phyloP scores from a whole-genome alignment of 306 rosid species.

The apple (Malus domestica) region DNA sequence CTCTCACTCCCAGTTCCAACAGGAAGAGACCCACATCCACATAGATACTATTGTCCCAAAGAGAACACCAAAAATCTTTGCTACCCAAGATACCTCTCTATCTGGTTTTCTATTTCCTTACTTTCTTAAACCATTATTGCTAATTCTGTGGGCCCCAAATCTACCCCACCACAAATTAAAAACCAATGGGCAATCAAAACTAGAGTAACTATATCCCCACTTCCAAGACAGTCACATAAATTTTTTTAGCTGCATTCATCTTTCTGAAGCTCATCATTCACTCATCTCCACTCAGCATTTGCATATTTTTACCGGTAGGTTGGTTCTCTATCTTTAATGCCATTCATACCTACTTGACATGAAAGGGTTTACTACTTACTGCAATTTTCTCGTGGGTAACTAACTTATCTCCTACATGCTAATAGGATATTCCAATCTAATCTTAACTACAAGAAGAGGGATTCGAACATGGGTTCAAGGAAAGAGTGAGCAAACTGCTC shows the following conservation, averaged over 20 bases:
- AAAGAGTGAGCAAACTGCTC: background rate
- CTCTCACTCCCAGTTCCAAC: background rate
- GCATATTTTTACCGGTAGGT: background rate
- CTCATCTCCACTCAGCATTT: conserved; percentile 1
- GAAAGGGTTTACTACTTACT: background rate
- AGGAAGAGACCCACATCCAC: background rate
- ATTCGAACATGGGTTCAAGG: background rate
- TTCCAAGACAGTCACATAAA: background rate
- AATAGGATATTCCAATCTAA: background rate
- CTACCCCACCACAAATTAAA: background rate
- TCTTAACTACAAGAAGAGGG: background rate
- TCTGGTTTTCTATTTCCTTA: conserved; percentile 8
- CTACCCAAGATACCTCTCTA: conserved; percentile 1
- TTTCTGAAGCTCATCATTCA: background rate
- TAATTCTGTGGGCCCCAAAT: background rate
- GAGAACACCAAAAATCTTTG: background rate
- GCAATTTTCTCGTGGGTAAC: background rate
- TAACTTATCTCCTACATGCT: background rate
- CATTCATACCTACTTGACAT: background rate
- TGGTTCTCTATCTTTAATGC: background rate
- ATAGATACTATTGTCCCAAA: background rate
- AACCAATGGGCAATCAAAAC: background rate
- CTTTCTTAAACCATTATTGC: background rate
- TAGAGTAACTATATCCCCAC: background rate
- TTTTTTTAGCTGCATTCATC: background rate